phyloP scores from a whole-genome alignment of 805 yeast genomes.

The Tetrapisispora nanseiensis region DNA sequence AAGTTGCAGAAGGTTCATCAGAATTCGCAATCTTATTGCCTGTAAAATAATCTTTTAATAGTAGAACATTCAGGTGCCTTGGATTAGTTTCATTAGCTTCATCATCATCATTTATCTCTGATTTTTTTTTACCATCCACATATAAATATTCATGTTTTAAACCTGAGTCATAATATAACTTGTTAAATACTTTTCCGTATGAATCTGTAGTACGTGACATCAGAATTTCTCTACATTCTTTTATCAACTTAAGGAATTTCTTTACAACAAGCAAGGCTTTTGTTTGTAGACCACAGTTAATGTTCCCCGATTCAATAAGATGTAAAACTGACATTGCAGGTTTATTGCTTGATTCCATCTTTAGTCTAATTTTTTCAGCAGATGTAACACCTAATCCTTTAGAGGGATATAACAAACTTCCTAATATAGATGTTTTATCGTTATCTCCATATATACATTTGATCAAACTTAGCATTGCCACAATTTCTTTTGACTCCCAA shows the following conservation, averaged over 20 bases:
- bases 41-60: constrained; percentile 19
- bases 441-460: constrained; percentile 48
- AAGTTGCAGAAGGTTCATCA: neutral
- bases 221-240: constrained; percentile 11
- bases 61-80: constrained; percentile 21
- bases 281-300: constrained; percentile 11
- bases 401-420: constrained; percentile 51
- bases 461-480: constrained; percentile 51
- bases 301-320: constrained; percentile 6
- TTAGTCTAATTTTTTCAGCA: constrained; percentile 23
- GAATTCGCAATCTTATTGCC: constrained; percentile 3
- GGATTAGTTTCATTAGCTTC: constrained; percentile 18
- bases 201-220: constrained; percentile 6
- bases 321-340: constrained; percentile 12
- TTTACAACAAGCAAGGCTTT: constrained; percentile 16
- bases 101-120: constrained; percentile 11
- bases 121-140: constrained; percentile 20
- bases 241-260: constrained; percentile 19
- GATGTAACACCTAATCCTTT: constrained; percentile 60
- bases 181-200: constrained; percentile 20
- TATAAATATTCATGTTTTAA: constrained; percentile 19
- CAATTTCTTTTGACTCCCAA: constrained; percentile 69
- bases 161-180: constrained; percentile 25
- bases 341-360: constrained; percentile 8
- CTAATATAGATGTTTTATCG: constrained; percentile 51